Conservation (phyloP, 2,329 filamentous ascomycete genomes). For the Trichoderma gracile region DNA sequence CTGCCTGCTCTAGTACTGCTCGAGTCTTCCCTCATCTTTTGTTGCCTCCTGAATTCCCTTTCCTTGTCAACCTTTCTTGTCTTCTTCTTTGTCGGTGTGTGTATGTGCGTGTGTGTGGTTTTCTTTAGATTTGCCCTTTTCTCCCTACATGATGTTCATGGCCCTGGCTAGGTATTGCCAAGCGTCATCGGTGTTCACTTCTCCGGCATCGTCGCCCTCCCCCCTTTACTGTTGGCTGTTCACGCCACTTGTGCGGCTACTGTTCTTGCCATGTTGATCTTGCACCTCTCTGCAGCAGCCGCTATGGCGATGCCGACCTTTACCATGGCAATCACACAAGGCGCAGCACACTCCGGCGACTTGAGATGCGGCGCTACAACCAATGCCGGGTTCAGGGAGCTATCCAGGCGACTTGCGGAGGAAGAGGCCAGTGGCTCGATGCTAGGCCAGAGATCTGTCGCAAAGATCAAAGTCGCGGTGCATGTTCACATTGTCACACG, state of each 20-base stretch:
- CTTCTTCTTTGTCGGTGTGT: neutral
- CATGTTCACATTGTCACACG: constrained; percentile 21
- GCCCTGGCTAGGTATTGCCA: no score
- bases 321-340: neutral
- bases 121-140: neutral
- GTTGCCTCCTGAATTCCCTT: neutral
- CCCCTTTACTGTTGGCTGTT: neutral
- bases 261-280: neutral
- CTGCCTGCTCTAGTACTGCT: no score
- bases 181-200: neutral
- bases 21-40: neutral
- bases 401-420: constrained; percentile 1
- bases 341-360: neutral
- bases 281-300: neutral
- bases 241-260: no score
- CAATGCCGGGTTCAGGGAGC: neutral
- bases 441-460: neutral
- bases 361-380: neutral
- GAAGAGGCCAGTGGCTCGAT: neutral
- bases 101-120: no score
- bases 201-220: neutral
- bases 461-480: constrained; percentile 10
- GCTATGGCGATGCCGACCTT: neutral
- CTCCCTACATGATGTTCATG: neutral
- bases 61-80: neutral